Evolutionary conservation across 176 grass and related monocot genomes (phyloP).

Genomic region (Carex kokanica): DNA sequence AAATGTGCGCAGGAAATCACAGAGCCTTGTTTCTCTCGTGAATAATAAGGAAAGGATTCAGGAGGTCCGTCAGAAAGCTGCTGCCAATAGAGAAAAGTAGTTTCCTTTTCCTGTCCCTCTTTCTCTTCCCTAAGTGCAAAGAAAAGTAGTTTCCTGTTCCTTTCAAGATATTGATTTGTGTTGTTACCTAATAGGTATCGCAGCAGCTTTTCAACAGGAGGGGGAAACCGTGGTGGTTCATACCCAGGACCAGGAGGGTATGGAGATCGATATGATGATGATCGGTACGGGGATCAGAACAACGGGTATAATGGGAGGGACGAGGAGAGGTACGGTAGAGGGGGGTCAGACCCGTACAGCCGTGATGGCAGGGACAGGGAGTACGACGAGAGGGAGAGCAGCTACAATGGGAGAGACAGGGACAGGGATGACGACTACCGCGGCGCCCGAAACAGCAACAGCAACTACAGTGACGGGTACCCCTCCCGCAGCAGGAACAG

Average conservation of each 20-base stretch:
- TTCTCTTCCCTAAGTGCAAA: not conserved
- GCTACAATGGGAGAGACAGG: slow-evolving; percentile 63
- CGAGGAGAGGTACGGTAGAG: slow-evolving; percentile 62
- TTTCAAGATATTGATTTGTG: slow-evolving; percentile 6
- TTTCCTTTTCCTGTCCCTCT: slow-evolving; percentile 22
- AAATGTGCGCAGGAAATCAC: slow-evolving; percentile 92
- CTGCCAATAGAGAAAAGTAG: slow-evolving; percentile 77
- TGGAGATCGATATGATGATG: slow-evolving; percentile 59
- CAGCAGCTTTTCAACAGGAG: slow-evolving; percentile 54
- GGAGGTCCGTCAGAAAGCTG: slow-evolving; percentile 93
- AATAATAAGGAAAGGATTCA: slow-evolving; percentile 98
- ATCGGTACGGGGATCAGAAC: slow-evolving; percentile 63
- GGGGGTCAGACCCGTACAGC: slow-evolving; percentile 54
- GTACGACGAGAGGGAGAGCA: slow-evolving; percentile 45
- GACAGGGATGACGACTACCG: slow-evolving; percentile 76
- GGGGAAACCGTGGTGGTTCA: slow-evolving; percentile 42
- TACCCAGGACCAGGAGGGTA: slow-evolving; percentile 44
- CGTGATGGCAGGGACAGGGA: slow-evolving; percentile 72
- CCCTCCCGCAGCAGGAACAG: slow-evolving; percentile 46
- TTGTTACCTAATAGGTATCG: slow-evolving; percentile 54
- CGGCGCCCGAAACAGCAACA: slow-evolving; percentile 47
- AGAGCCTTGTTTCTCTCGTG: slow-evolving; percentile 86
- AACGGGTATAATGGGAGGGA: slow-evolving; percentile 57
- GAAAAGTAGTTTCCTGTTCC: not conserved
- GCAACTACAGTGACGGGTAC: slow-evolving; percentile 63